Evolutionary conservation across 495 filamentous ascomycete species (phyloP).

Genomic region (Lophium mytilinum): DNA sequence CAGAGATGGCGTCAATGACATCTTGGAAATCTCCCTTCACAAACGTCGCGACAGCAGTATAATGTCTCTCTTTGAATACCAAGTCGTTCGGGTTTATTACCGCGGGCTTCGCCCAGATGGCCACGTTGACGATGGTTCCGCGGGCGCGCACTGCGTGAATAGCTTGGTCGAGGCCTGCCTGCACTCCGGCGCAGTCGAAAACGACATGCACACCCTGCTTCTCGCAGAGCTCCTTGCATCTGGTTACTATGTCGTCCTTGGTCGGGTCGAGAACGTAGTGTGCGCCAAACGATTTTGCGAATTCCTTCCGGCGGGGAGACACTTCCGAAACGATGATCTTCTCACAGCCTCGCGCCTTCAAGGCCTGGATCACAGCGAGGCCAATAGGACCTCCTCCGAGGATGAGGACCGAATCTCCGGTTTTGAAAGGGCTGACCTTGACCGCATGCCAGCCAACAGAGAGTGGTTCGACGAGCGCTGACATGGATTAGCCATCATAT

Average conservation of each 20-base stretch:
- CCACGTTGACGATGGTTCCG: slow-evolving; percentile 55
- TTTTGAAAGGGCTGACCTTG: slow-evolving; percentile 43
- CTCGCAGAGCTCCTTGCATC: slow-evolving; percentile 40
- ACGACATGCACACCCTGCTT: slow-evolving; percentile 46
- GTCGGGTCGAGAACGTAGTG: slow-evolving; percentile 48
- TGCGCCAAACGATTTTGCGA: slow-evolving; percentile 47
- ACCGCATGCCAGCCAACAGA: slow-evolving; percentile 63
- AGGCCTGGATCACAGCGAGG: slow-evolving; percentile 50
- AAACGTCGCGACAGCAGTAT: slow-evolving; percentile 49
- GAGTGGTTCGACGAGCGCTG: slow-evolving; percentile 53
- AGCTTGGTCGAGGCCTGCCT: slow-evolving; percentile 42
- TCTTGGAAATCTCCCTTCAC: slow-evolving; percentile 46
- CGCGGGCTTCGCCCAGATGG: slow-evolving; percentile 51
- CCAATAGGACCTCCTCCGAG: slow-evolving; percentile 58
- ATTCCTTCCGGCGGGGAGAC: slow-evolving; percentile 40
- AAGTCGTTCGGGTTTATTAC: slow-evolving; percentile 45
- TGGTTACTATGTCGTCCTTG: slow-evolving; percentile 42
- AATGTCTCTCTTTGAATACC: slow-evolving; percentile 49
- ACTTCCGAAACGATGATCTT: slow-evolving; percentile 53
- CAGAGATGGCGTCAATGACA: slow-evolving; percentile 45
- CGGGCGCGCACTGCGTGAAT: slow-evolving; percentile 42
- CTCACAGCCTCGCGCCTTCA: slow-evolving; percentile 41
- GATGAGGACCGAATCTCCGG: slow-evolving; percentile 44
- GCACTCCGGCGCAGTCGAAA: slow-evolving; percentile 53
- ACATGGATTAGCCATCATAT: not conserved